Base-by-base conservation (phyloP, 179 eudicot genomes). In the Patellifolia procumbens region DNA sequence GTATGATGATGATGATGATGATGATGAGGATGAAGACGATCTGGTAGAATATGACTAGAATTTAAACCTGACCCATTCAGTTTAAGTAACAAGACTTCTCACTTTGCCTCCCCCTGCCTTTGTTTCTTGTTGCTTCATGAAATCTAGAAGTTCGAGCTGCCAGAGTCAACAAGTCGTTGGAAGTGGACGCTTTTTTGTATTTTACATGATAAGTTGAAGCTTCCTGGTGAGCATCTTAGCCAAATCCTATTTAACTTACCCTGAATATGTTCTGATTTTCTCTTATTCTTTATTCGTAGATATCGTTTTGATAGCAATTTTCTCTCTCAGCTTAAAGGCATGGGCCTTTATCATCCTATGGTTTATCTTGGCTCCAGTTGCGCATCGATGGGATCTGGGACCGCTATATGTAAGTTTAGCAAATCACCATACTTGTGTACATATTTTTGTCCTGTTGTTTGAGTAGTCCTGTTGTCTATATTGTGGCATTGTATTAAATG, bases 291-390 rank as follows among this genome's bases (percentile, higher is more conserved):
- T 31, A 64, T 83, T 77, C 79, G 76, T 82, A 96, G 99, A 96
- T 88, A 84, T 96, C 83, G 70, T 93, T 62, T 83, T 96, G 98
- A 87, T 93, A 78, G 94, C 87, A 79, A 85, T 96, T 76, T 93
- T 88, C 91, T 96, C 98, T 80, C 81, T 96, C 74, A 87, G 92
- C 81, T 75, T 90, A 49, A 96, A 91, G 90, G 87, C 83, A 9
- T 96, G 99, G 99, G 82, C 74, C 61, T 60, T 83, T 55, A 84
- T 89, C 73, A 34, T 88, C 66, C 16, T 87, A 37, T 96, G 99
- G 99, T 96, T 93, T 83, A 79, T 89, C 83, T 74, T 96, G 78
- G 99, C 99, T 78, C 97, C 99, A 73, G 76, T 93, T 84, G 97
- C 99, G 74, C 91, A 91, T 65, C 86, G 68, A 73, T 93, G 86